Percentiles rank a stretch among this genome's conserved stretches.
These are phyloP conservation scores for Hevea brasiliensis DNA, from an alignment of 345 rosid species.

Conservation along the genomic window DNA sequence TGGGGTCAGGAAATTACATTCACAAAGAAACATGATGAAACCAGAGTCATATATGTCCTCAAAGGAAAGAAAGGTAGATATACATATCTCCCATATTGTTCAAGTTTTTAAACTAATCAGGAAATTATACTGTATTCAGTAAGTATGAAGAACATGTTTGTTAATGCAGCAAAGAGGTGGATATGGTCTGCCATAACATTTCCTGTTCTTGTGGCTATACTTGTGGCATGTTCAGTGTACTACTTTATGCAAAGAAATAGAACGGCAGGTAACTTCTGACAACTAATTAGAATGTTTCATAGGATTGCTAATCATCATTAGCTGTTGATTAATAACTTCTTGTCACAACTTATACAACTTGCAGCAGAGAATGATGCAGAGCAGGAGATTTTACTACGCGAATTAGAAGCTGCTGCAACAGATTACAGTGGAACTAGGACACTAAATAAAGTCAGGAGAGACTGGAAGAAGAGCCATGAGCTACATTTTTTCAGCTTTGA, in stretches of 20 bases:
- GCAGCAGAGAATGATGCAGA: neutral
- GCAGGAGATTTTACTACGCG: constrained; percentile 8
- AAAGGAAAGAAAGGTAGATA: neutral
- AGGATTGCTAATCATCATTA: neutral
- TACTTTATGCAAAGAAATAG: neutral
- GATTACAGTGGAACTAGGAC: neutral
- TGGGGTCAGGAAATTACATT: constrained; percentile 25
- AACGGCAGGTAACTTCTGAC: neutral
- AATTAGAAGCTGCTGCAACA: neutral
- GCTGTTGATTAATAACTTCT: neutral
- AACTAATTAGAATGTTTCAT: neutral
- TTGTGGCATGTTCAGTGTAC: neutral
- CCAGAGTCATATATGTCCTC: neutral
- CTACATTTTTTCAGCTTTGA: constrained; percentile 24
- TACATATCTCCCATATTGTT: neutral
- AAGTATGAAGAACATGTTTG: neutral
- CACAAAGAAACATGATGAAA: neutral
- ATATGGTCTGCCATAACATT: constrained; percentile 6
- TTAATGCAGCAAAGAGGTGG: constrained; percentile 18
- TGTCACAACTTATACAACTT: neutral
- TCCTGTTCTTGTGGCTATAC: neutral
- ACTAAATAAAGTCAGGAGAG: neutral
- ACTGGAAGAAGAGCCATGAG: constrained; percentile 4
- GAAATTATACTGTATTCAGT: too few relatives aligned
- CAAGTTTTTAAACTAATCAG: neutral